Evolutionary conservation across 495 filamentous ascomycete genomes (phyloP), one percentile per base, ranked within the genome.

Genomic region (Xylaria sp.): DNA sequence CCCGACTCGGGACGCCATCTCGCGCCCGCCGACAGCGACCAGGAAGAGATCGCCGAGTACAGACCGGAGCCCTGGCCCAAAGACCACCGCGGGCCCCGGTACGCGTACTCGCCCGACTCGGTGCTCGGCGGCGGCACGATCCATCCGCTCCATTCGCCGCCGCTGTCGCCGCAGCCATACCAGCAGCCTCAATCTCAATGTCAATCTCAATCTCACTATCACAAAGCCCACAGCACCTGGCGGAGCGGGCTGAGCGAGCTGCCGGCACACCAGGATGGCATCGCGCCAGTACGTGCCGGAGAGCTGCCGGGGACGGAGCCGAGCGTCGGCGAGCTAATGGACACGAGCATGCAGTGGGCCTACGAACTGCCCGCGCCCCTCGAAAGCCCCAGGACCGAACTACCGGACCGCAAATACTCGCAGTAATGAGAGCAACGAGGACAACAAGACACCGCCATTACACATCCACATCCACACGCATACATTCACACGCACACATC

Each of bases 11-110:
- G 24, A 5, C 40, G 41, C 19, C 35, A 24, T 2, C 40, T 66
- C 29, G 40, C 52, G 1, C 50, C 44, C 29, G 19, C 11, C 7
- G 12, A 15, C 59, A 44, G 46, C 33, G 41, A 67, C 29, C 46
- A 52, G 44, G 74, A 68, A 19, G 64, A 65, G 46, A 69, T 74
- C 19, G 52, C 70, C 26, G 73, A 79, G 24, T 79, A 77, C 43
- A 74, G 74, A 37, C 77, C 77, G 17, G 77, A 79, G 52, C 77
- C 77, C 0, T 74, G 75, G 77, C 77, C 77, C 44, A 79, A 79
- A 40, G 77, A 79, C 62, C 43, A 70, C 26, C 46, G 74, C 43
- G 63, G 64, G 5, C 70, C 75, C 2, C 72, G 72, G 15, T 43
- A 74, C 62, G 9, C 35, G 9, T 70, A 74, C 53, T 77, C 77